Conservation (phyloP, 2,329 filamentous ascomycete genomes). For the Arthrobotrys sphaeroides region DNA sequence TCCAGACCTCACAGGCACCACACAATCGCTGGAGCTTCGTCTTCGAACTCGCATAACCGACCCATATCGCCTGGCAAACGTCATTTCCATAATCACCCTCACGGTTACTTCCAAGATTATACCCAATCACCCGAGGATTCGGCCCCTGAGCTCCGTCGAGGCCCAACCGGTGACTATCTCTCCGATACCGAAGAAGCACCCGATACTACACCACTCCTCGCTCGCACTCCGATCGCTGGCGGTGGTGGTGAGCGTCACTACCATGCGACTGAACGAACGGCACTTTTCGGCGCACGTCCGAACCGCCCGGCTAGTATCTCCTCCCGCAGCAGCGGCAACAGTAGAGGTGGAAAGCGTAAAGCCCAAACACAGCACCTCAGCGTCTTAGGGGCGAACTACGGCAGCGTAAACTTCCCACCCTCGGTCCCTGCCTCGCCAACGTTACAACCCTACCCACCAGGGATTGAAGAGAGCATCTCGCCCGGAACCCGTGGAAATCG, state of each 20-base stretch:
- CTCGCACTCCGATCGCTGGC: background rate
- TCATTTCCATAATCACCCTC: conserved; percentile 21
- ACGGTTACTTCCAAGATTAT: conserved; percentile 45
- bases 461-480: conserved; percentile 34
- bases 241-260: background rate
- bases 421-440: conserved; percentile 72
- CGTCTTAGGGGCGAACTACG: conserved; percentile 58
- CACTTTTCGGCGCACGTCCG: background rate
- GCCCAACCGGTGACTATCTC: conserved; percentile 46
- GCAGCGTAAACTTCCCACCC: conserved; percentile 73
- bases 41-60: background rate
- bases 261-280: conserved; percentile 35
- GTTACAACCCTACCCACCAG: conserved; percentile 61
- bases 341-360: background rate
- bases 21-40: background rate
- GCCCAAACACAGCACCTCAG: conserved; percentile 30
- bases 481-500: background rate
- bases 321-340: conserved; percentile 62
- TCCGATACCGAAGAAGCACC: conserved; percentile 43
- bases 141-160: conserved; percentile 41
- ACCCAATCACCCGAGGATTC: conserved; percentile 23
- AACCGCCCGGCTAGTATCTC: conserved; percentile 62
- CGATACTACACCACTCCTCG: conserved; percentile 31
- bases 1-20: conserved; percentile 12
- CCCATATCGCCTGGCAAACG: conserved; percentile 23